Base-by-base conservation (phyloP, 495 filamentous ascomycete species). In the Aspergillus olivimuriae region DNA sequence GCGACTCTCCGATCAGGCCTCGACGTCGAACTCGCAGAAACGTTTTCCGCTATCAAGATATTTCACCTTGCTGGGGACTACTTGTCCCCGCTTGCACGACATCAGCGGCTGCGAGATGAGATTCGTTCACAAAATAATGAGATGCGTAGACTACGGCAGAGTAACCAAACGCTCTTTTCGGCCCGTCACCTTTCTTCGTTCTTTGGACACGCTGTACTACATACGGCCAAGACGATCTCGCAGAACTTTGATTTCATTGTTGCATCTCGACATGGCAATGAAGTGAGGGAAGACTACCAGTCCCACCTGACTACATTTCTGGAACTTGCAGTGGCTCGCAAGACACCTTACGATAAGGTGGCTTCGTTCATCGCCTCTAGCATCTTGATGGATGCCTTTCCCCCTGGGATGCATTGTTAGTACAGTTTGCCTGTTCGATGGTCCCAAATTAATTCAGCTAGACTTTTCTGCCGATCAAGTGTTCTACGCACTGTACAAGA, bases 321-420 rank as follows among this genome's bases (percentile, higher is more conserved):
- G 8, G 12, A 30, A 11, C 43, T 56, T 12, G 41, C 24, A 17
- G 16, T 18, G 5, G 12, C 39, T 14, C 24, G 35, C 11, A 45
- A 49, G 15, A 16, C 48, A 2, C 14, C 34, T 15, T 50, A 52
- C 39, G 19, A 43, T 11, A 52, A 41, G 17, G 39, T 51, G 23
- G 50, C 46, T n/a, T 49, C 40, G 2, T 47, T 60, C 20, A 44
- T 64, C 16, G 46, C 58, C 26, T 62, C 53, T 4, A 52, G 53
- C 21, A 52, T 64, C n/a, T 20, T 64, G 11, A 41, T 60, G 26
- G 53, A 64, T 47, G 47, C 30, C 21, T 60, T 55, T 42, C 53
- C 59, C 6, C 50, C 40, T 24, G 33, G 44, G n/a, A 62, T 62
- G 46, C 51, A 64, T 41, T 20, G 50, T 64, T 43, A 47, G 51